phyloP scores from a whole-genome alignment of 176 grass and related monocot genomes.

The Eremochloa ophiuroides region DNA sequence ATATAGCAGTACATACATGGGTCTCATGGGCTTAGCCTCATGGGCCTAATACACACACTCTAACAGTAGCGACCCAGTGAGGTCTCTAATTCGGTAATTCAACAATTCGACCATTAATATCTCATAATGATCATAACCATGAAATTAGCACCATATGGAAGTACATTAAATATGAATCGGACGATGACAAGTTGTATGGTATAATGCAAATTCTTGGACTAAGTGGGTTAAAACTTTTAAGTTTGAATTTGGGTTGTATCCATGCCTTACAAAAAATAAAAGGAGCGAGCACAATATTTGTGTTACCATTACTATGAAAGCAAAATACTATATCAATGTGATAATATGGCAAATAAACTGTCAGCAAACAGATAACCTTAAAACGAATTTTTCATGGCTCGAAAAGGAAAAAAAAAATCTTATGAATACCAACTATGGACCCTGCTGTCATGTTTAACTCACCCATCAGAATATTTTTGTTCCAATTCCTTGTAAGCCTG shows the following conservation, averaged over 20 bases:
- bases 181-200: not conserved
- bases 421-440: not conserved
- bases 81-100: not conserved
- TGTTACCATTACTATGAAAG: not conserved
- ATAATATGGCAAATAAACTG: not conserved
- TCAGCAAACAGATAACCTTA: not conserved
- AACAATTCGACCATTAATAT: not conserved
- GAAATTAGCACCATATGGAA: not conserved
- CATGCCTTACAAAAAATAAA: not conserved
- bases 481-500: slow-evolving; percentile 75
- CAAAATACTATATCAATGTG: not conserved
- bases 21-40: too few relatives aligned
- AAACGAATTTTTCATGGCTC: not conserved
- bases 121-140: not conserved
- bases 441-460: slow-evolving; percentile 16
- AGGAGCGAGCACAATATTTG: not conserved
- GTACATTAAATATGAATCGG: not conserved
- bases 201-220: not conserved
- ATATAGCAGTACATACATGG: too few relatives aligned
- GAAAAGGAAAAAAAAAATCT: not conserved
- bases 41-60: too few relatives aligned
- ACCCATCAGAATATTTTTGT: slow-evolving; percentile 85
- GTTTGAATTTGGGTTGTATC: not conserved
- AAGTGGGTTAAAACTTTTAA: not conserved
- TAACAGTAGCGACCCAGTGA: not conserved